Conservation (phyloP, 441 rosid species). For the Daphne laureola region DNA sequence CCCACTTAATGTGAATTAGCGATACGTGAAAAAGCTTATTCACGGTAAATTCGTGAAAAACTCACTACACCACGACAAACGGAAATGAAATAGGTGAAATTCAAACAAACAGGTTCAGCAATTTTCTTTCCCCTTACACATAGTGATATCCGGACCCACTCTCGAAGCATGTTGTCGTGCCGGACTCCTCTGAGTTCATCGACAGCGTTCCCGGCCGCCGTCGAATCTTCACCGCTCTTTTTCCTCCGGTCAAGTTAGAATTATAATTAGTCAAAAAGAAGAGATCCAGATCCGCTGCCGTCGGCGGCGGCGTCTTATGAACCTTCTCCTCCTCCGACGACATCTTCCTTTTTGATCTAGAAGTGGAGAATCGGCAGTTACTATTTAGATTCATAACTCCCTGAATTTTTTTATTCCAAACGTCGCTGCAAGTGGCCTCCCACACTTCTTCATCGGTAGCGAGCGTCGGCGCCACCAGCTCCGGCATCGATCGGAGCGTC, state of each 20-base stretch:
- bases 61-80: no score
- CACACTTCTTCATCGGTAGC: slow-evolving; percentile 54
- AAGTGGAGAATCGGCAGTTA: slow-evolving; percentile 41
- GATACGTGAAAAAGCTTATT: no score
- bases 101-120: no score
- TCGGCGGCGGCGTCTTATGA: slow-evolving; percentile 10
- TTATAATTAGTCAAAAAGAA: no score
- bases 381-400: slow-evolving; percentile 24
- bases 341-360: slow-evolving; percentile 49
- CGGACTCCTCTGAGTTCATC: slow-evolving; percentile 81
- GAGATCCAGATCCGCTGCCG: slow-evolving; percentile 43
- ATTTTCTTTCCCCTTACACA: no score
- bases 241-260: slow-evolving; percentile 17
- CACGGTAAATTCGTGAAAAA: no score
- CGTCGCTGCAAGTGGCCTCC: slow-evolving; percentile 37
- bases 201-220: slow-evolving; percentile 64
- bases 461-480: slow-evolving; percentile 34
- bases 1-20: no score
- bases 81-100: no score
- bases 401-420: slow-evolving; percentile 37
- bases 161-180: no score
- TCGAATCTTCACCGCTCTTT: slow-evolving; percentile 17
- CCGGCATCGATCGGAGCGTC: slow-evolving; percentile 49
- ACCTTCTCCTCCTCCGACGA: slow-evolving; percentile 24
- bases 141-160: no score